phyloP scores from a whole-genome alignment of 2,329 filamentous ascomycete genomes.

The Xylariales sp. region DNA sequence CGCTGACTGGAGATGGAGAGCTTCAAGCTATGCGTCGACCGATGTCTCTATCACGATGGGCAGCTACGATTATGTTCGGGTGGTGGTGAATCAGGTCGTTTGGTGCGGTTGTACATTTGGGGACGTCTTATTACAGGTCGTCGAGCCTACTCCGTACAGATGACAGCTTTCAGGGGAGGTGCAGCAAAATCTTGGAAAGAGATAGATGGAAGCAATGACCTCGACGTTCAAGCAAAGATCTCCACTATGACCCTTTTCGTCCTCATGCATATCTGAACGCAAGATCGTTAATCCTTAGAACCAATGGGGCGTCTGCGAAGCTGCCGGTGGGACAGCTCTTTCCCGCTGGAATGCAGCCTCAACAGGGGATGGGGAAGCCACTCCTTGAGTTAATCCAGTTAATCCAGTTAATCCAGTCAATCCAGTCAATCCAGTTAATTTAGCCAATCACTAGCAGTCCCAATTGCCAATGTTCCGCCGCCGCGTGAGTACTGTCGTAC shows the following conservation, averaged over 20 bases:
- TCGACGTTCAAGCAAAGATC: background rate
- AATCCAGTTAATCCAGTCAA: no score
- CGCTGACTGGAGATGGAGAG: background rate
- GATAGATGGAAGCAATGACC: background rate
- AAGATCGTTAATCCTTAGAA: slow-evolving; percentile 2
- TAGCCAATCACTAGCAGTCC: no score
- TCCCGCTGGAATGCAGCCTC: no score
- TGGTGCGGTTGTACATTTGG: no score
- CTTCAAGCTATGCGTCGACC: slow-evolving; percentile 2
- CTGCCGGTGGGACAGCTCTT: no score
- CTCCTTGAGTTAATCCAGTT: no score
- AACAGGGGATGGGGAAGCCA: no score
- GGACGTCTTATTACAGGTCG: background rate
- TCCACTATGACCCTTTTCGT: slow-evolving; percentile 1
- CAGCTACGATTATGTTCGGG: background rate
- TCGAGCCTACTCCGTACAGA: background rate
- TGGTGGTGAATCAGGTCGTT: background rate
- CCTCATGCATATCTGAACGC: slow-evolving; percentile 4
- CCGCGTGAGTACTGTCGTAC: no score
- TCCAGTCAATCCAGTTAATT: no score
- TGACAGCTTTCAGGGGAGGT: background rate
- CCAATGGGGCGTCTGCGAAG: background rate
- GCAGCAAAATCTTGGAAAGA: slow-evolving; percentile 1
- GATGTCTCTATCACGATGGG: background rate
- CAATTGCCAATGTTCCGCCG: no score